A percentile compares a stretch with the other conserved stretches of the same genome.
phyloP scores from a whole-genome alignment of 2,329 filamentous ascomycete species.

The Neoascochyta sp. region DNA sequence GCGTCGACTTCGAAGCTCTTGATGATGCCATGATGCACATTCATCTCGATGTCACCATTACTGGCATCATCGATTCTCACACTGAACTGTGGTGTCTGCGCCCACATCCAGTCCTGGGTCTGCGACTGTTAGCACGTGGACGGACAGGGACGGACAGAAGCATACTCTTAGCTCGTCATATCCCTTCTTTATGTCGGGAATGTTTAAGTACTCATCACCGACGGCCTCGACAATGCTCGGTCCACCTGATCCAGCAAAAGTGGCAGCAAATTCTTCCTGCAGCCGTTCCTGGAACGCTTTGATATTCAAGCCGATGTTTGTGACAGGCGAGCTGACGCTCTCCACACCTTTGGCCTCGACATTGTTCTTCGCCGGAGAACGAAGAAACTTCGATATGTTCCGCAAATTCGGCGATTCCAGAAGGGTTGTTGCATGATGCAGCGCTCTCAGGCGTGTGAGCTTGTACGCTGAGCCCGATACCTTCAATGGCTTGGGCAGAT shows the following conservation, averaged over 20 bases:
- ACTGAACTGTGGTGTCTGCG: conserved; percentile 80
- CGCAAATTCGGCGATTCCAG: conserved; percentile 71
- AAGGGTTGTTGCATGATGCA: conserved; percentile 93
- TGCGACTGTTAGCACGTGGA: conserved; percentile 38
- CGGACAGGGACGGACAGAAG: conserved; percentile 4
- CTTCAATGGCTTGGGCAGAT: conserved; percentile 54
- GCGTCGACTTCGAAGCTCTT: conserved; percentile 42
- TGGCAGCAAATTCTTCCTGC: conserved; percentile 57
- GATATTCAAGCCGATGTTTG: conserved; percentile 65
- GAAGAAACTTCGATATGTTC: conserved; percentile 65
- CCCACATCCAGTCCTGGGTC: conserved; percentile 72
- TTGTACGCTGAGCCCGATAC: conserved; percentile 95
- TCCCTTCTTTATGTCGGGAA: conserved; percentile 58
- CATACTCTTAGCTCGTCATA: conserved; percentile 59
- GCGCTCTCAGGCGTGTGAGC: conserved; percentile 70
- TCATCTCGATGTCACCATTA: conserved; percentile 20
- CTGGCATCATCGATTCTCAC: conserved; percentile 54
- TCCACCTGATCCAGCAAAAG: conserved; percentile 56
- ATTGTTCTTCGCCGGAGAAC: conserved; percentile 71
- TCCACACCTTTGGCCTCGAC: conserved; percentile 83
- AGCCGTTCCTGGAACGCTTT: conserved; percentile 45
- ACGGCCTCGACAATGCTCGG: conserved; percentile 45
- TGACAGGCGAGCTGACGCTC: conserved; percentile 80
- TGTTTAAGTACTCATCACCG: conserved; percentile 50
- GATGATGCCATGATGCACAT: conserved; percentile 55